Base-by-base conservation (phyloP, 306 rosid genomes). In the Vigna radiata region DNA sequence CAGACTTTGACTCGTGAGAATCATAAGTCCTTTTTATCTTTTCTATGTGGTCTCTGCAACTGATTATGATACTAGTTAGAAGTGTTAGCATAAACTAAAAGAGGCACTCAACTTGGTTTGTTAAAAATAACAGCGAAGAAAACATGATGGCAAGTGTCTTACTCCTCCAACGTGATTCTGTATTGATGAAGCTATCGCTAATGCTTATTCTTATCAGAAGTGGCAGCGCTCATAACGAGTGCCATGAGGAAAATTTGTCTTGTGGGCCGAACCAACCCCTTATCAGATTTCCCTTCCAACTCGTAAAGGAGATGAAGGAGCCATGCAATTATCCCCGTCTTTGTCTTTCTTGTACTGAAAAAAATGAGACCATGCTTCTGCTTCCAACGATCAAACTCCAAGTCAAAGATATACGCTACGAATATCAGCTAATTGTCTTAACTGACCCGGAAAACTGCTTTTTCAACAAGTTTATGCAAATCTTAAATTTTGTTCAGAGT, bases 391-490 rank as follows among this genome's bases (percentile, higher is more conserved):
- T 13, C 0, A 53, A 53, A 53, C 59, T 53, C 59, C 59, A 2
- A 53, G 59, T 53, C 27, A 8, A 0, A 2, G 0, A 21, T 15
- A 56, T 56, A 56, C 0, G 4, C 36, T 56, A 56, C 62, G 0
- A 11, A 56, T 0, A 0, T 1, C 33, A 56, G 7, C 0, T 1
- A 25, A 12, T 58, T 25, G 0, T 0, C 8, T 25, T 58, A 7
- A 58, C 0, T 1, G 39, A 58, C 39, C 64, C 37, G 9, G 64
- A 58, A 25, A 13, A 12, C 2, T 58, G 64, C 39, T 8, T 13
- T 12, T 16, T 0, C 9, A 25, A 13, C 3, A 58, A 25, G 39
- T 58, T 25, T 25, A 0, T 0, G 12, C 64, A 25, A 5, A 12
- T 12, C 18, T 25, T 4, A 17, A 0, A 58, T 12, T 23, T 12